phyloP scores from a whole-genome alignment of 768 basidiomycete genomes.

The Cantharellus cinnabarinus region DNA sequence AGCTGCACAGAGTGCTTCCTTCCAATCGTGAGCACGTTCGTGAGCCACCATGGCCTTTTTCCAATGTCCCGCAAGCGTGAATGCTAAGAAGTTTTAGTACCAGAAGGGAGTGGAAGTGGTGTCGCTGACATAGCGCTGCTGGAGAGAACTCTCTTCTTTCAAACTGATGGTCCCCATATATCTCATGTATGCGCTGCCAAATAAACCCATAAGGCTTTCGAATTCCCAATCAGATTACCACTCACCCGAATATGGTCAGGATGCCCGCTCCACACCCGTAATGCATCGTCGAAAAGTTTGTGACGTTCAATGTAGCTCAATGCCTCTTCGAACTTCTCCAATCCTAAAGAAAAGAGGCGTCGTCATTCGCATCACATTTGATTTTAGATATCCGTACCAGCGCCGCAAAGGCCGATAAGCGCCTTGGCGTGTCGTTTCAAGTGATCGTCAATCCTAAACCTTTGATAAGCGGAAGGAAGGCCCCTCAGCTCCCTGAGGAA shows the following conservation, averaged over 20 bases:
- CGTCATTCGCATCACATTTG: neutral
- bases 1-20: conserved; percentile 73
- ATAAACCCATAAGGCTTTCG: neutral
- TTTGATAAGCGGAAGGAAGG: conserved; percentile 61
- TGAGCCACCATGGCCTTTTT: conserved; percentile 71
- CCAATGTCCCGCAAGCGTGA: conserved; percentile 40
- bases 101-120: neutral
- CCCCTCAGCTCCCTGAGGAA: conserved; percentile 81
- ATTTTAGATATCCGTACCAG: conserved; percentile 27
- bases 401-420: conserved; percentile 46
- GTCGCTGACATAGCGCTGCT: conserved; percentile 33
- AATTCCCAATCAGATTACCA: neutral
- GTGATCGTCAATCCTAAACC: conserved; percentile 85
- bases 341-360: conserved; percentile 23
- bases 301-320: conserved; percentile 60
- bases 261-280: conserved; percentile 50
- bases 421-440: conserved; percentile 59
- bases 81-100: conserved; percentile 25
- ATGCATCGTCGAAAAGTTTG: conserved; percentile 49
- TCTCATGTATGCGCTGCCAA: conserved; percentile 37
- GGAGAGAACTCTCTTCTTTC: conserved; percentile 67
- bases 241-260: conserved; percentile 38
- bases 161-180: conserved; percentile 77
- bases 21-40: conserved; percentile 78
- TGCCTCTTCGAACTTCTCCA: conserved; percentile 58